These are phyloP conservation scores for Carex pumila DNA, from an alignment of 176 grass and related monocot species.

Conservation along the genomic window DNA sequence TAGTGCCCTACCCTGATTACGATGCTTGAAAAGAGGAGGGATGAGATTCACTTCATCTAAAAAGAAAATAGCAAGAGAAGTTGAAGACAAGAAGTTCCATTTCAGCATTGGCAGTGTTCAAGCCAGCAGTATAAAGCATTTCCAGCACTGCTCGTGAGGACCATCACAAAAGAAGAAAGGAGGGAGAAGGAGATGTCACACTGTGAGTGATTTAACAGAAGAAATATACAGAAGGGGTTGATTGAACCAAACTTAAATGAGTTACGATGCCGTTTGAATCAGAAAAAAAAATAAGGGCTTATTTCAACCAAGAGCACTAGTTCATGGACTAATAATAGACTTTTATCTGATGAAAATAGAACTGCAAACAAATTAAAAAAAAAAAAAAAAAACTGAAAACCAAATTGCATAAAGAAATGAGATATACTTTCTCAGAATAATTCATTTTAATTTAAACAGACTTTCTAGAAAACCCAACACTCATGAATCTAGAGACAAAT, in stretches of 20 bases:
- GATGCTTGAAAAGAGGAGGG: neutral
- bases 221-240: neutral
- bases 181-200: neutral
- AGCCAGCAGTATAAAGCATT: neutral
- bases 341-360: neutral
- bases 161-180: neutral
- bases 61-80: neutral
- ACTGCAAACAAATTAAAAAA: neutral
- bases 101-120: neutral
- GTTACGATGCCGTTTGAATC: neutral
- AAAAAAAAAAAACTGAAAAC: neutral
- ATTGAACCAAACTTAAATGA: neutral
- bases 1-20: no score
- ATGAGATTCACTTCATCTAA: neutral
- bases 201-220: neutral
- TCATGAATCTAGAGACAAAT: neutral
- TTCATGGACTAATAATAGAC: neutral
- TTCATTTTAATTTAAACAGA: neutral
- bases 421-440: neutral
- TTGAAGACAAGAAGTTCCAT: neutral
- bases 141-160: neutral
- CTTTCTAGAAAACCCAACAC: neutral
- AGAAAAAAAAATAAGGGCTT: neutral
- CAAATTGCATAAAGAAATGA: neutral
- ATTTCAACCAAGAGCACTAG: neutral